Percentiles rank a stretch among this genome's conserved stretches.
Evolutionary conservation across 192 early-diverging fungal species (phyloP).

Genomic region (Coemansia sp.): DNA sequence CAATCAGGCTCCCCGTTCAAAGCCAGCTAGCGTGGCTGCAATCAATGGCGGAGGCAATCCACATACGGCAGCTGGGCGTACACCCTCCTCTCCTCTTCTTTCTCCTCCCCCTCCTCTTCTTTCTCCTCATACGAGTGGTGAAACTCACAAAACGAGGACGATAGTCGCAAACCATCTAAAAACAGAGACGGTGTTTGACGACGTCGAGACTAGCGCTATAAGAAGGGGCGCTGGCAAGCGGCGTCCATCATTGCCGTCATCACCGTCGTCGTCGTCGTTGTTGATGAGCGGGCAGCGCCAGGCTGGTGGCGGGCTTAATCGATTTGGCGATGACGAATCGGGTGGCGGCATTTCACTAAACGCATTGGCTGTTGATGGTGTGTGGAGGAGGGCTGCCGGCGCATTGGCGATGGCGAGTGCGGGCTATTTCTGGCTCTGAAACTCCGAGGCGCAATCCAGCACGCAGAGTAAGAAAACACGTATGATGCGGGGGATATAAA

Average conservation of each 20-base stretch:
- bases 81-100: neutral
- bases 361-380: neutral
- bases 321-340: slow-evolving; percentile 11
- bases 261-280: too few species aligned
- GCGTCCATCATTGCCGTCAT: neutral
- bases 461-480: too few species aligned
- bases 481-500: too few species aligned
- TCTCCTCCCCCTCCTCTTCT: too few species aligned
- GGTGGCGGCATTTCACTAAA: neutral
- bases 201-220: neutral
- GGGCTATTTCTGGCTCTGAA: slow-evolving; percentile 3
- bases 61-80: neutral
- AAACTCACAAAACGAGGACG: neutral
- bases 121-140: too few species aligned
- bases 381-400: neutral
- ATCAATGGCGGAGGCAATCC: neutral
- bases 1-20: neutral
- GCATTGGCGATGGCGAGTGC: neutral
- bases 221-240: neutral
- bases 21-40: neutral
- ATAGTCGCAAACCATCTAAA: neutral
- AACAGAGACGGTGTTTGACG: slow-evolving; percentile 7
- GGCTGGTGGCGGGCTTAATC: slow-evolving; percentile 8
- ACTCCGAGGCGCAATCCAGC: too few species aligned
- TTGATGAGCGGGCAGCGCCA: neutral